Evolutionary conservation across 352 stramenopile genomes (phyloP).

Genomic region (Phytophthora idaei): DNA sequence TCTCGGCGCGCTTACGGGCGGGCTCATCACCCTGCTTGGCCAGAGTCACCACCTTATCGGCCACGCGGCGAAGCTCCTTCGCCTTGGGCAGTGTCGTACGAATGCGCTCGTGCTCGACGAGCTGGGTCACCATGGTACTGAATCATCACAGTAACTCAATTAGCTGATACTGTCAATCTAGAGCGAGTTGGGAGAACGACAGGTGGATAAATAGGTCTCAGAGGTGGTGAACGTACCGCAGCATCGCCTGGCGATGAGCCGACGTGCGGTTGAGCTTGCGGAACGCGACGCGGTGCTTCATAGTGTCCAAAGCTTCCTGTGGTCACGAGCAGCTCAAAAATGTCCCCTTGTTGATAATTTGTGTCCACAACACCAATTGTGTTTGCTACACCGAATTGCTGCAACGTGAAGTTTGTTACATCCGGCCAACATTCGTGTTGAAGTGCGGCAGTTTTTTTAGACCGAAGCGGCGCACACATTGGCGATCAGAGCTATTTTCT

Average conservation of each 20-base stretch:
- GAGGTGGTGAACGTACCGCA: slow-evolving; percentile 75
- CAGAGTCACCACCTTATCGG: slow-evolving; percentile 95
- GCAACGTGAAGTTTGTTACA: too few species aligned
- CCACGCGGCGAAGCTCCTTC: slow-evolving; percentile 94
- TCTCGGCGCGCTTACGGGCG: slow-evolving; percentile 80
- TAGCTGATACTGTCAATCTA: slow-evolving; percentile 10
- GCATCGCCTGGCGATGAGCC: slow-evolving; percentile 95
- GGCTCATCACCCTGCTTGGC: slow-evolving; percentile 93
- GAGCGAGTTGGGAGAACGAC: neutral
- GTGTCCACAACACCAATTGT: neutral
- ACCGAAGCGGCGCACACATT: too few species aligned
- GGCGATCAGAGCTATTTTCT: slow-evolving; percentile 1
- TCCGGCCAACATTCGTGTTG: too few species aligned
- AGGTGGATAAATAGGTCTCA: neutral
- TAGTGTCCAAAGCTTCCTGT: slow-evolving; percentile 37
- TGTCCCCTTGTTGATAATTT: too few species aligned
- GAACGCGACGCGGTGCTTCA: slow-evolving; percentile 88
- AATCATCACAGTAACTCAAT: slow-evolving; percentile 6
- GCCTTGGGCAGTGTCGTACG: slow-evolving; percentile 96
- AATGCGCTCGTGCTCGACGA: slow-evolving; percentile 98
- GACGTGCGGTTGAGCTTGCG: slow-evolving; percentile 93
- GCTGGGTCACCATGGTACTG: slow-evolving; percentile 96
- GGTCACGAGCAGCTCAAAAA: slow-evolving; percentile 24
- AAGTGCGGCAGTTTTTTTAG: too few species aligned
- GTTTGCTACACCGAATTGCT: neutral